Conservation (phyloP, 176 grass and related monocot species). For the Elaeis guineensis region DNA sequence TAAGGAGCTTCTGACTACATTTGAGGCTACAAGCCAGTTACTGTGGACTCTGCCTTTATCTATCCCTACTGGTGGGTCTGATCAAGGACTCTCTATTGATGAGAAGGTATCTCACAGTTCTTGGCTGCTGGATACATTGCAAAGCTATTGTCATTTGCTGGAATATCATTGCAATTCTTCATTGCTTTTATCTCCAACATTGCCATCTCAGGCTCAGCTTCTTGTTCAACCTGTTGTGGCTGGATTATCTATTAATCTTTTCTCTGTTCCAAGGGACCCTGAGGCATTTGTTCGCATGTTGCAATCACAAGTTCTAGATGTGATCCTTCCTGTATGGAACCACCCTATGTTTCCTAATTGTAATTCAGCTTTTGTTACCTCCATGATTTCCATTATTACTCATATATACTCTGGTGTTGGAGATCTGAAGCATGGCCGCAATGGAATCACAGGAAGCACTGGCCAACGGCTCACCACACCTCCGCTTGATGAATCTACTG, state of each 20-base stretch:
- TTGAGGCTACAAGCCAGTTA: constrained; percentile 73
- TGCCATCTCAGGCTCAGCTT: constrained; percentile 53
- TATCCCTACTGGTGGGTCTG: constrained; percentile 7
- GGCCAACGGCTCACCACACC: constrained; percentile 33
- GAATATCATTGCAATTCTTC: constrained; percentile 62
- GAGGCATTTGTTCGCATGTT: constrained; percentile 64
- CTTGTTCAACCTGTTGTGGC: constrained; percentile 64
- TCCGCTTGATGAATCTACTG: constrained; percentile 51
- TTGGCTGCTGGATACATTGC: constrained; percentile 71
- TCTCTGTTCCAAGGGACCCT: constrained; percentile 59
- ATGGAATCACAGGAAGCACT: constrained; percentile 11
- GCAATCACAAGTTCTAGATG: constrained; percentile 71
- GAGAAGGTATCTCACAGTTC: constrained; percentile 42
- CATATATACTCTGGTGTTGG: constrained; percentile 61
- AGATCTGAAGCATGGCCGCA: constrained; percentile 38
- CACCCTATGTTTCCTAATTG: constrained; percentile 54
- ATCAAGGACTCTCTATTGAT: constrained; percentile 25
- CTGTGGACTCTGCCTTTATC: constrained; percentile 63
- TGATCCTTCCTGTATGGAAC: constrained; percentile 76
- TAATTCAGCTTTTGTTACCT: constrained; percentile 31
- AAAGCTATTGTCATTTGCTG: constrained; percentile 64
- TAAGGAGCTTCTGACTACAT: constrained; percentile 79
- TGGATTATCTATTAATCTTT: constrained; percentile 75
- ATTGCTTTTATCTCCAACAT: constrained; percentile 44
- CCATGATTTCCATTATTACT: constrained; percentile 46